Conservation (phyloP, 306 rosid species). For the Chamaecrista fasciculata region DNA sequence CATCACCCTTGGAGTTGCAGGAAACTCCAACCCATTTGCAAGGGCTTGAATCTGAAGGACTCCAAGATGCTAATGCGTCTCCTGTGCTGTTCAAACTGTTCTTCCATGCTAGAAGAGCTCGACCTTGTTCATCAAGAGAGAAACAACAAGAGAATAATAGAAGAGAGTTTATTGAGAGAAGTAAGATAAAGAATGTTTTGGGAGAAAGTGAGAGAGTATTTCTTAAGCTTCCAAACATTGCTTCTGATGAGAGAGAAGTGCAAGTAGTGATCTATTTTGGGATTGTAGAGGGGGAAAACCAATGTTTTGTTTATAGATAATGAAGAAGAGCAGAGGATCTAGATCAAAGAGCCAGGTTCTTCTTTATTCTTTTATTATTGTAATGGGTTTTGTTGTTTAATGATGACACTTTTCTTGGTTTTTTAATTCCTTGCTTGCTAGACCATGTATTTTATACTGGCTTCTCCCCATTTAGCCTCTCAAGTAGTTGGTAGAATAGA, state of each 20-base stretch:
- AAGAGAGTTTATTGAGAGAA: conserved; percentile 53
- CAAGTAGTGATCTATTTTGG: conserved; percentile 73
- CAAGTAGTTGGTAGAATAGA: conserved; percentile 35
- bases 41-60: conserved; percentile 45
- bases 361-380: conserved; percentile 55
- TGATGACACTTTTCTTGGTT: conserved; percentile 37
- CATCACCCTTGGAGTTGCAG: conserved; percentile 67
- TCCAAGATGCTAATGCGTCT: conserved; percentile 67
- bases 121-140: conserved; percentile 83
- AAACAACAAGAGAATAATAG: conserved; percentile 52
- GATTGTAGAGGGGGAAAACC: conserved; percentile 88
- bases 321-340: conserved; percentile 55
- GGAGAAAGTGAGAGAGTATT: conserved; percentile 65
- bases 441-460: conserved; percentile 17
- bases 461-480: conserved; percentile 28
- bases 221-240: conserved; percentile 85
- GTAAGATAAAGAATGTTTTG: conserved; percentile 52
- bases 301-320: conserved; percentile 94
- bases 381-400: conserved; percentile 42
- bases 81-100: conserved; percentile 53
- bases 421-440: conserved; percentile 25
- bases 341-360: conserved; percentile 64
- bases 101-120: conserved; percentile 82
- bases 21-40: conserved; percentile 81
- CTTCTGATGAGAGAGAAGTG: conserved; percentile 58